Base-by-base conservation (phyloP, 176 grass and related monocot species). In the Bromus sterilis region DNA sequence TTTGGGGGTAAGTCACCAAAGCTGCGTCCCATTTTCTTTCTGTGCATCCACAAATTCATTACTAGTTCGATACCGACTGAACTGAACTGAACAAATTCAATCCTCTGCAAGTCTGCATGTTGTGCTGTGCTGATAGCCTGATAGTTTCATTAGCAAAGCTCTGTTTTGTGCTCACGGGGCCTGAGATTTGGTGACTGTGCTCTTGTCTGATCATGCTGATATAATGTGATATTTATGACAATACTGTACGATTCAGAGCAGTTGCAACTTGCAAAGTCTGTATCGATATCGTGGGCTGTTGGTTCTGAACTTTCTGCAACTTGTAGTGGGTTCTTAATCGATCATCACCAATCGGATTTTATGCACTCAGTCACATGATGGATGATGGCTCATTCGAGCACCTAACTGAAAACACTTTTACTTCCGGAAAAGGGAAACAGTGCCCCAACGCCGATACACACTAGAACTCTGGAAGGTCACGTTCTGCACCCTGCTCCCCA, bases 401-500 rank as follows among this genome's bases (percentile, higher is more conserved):
- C 33, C 33, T 5, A 65, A 10, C 8, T 35, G 10, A 31, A 6
- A 31, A 61, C 28, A 14, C 58, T 61, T 61, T 60, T 29, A 60
- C 57, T 29, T 29, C 9, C 4, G 25, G 29, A 60, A 60, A 60
- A n/a, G n/a, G n/a, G n/a, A n/a, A n/a, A n/a, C n/a, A n/a, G n/a
- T n/a, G n/a, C n/a, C n/a, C n/a, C n/a, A n/a, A 42, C 10, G 66
- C 34, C 14, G 12, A 25, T 35, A 9, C 35, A 21, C 1, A 20
- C 37, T 31, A n/a, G n/a, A n/a, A n/a, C n/a, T n/a, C n/a, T n/a
- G n/a, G n/a, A 5, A 2, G 7, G 7, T 76, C 85, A 87, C 78
- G 85, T 57, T 65, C 30, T 46, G 61, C 70, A 31, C 31, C 85
- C 73, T 82, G 73, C 31, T 61, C 5, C 24, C 25, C 2, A 86